These are phyloP conservation scores for Ophiostoma ips DNA, from an alignment of 2,329 filamentous ascomycete species.

Conservation along the genomic window DNA sequence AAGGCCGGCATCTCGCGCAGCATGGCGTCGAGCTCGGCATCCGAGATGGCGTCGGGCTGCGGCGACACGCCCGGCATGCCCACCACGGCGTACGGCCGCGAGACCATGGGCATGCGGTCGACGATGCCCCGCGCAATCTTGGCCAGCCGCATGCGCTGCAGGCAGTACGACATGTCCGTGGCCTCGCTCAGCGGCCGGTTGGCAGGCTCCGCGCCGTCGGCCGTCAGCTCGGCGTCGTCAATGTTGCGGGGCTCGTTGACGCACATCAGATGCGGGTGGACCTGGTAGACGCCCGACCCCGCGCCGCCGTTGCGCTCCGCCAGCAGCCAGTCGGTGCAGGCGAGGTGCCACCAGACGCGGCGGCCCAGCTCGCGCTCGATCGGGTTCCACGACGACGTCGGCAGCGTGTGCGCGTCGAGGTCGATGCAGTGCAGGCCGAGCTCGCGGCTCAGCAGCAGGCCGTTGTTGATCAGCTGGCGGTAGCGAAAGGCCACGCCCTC, in stretches of 20 bases:
- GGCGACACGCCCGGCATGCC: neutral
- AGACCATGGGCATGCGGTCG: constrained; percentile 17
- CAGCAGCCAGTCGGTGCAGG: constrained; percentile 27
- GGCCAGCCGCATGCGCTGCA: constrained; percentile 27
- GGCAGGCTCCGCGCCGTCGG: neutral
- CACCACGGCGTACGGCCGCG: neutral
- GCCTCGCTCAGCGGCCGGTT: constrained; percentile 20
- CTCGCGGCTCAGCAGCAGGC: constrained; percentile 1
- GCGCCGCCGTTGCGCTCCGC: constrained; percentile 18
- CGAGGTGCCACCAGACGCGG: constrained; percentile 29
- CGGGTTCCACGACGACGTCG: neutral
- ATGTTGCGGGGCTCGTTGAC: constrained; percentile 28
- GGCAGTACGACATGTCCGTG: constrained; percentile 30
- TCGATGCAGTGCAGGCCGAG: constrained; percentile 7
- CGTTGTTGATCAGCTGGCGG: constrained; percentile 3
- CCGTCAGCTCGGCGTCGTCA: constrained; percentile 23
- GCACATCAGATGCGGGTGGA: constrained; percentile 27
- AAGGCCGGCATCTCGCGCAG: constrained; percentile 22
- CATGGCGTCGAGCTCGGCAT: constrained; percentile 19
- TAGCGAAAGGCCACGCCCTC: constrained; percentile 6
- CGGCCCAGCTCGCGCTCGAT: constrained; percentile 21
- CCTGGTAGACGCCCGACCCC: constrained; percentile 28
- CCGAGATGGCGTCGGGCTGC: constrained; percentile 9
- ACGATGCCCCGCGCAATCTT: constrained; percentile 26
- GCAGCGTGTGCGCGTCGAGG: neutral